Evolutionary conservation across 1,139 yeast species (phyloP).

Genomic region (Pichia sp.): DNA sequence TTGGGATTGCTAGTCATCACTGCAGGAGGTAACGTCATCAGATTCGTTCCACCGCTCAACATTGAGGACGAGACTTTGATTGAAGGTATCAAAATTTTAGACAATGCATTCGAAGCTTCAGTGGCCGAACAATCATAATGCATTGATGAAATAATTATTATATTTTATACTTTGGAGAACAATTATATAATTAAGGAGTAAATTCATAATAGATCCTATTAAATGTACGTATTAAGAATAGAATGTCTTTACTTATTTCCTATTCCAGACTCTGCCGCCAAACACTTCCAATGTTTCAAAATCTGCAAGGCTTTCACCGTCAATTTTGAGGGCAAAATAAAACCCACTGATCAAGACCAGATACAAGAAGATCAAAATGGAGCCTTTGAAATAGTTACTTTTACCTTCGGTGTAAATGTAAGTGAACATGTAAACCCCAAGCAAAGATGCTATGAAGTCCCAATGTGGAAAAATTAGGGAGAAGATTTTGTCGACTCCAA

Average conservation of each 20-base stretch:
- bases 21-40: constrained; percentile 85
- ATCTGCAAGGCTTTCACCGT: constrained; percentile 15
- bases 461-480: constrained; percentile 89
- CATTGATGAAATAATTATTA: not conserved
- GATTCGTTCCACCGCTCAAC: constrained; percentile 90
- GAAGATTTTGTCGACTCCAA: constrained; percentile 47
- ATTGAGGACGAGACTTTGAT: constrained; percentile 65
- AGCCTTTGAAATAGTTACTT: constrained; percentile 92
- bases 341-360: constrained; percentile 77
- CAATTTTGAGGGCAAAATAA: constrained; percentile 52
- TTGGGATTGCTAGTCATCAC: constrained; percentile 79
- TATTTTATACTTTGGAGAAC: not conserved
- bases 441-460: constrained; percentile 88
- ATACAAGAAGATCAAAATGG: constrained; percentile 77
- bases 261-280: constrained; percentile 13
- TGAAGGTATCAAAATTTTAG: constrained; percentile 68
- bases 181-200: not conserved
- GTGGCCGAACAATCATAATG: constrained; percentile 19
- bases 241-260: not conserved
- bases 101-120: constrained; percentile 42
- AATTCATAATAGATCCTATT: not conserved
- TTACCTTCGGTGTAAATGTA: constrained; percentile 96
- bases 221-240: not conserved
- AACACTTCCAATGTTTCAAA: not conserved
- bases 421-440: constrained; percentile 84